Percentiles rank a stretch among this genome's conserved stretches.
These are phyloP conservation scores for Xerocomus nothofagi DNA, from an alignment of 1,284 basidiomycete genomes.

Conservation along the genomic window DNA sequence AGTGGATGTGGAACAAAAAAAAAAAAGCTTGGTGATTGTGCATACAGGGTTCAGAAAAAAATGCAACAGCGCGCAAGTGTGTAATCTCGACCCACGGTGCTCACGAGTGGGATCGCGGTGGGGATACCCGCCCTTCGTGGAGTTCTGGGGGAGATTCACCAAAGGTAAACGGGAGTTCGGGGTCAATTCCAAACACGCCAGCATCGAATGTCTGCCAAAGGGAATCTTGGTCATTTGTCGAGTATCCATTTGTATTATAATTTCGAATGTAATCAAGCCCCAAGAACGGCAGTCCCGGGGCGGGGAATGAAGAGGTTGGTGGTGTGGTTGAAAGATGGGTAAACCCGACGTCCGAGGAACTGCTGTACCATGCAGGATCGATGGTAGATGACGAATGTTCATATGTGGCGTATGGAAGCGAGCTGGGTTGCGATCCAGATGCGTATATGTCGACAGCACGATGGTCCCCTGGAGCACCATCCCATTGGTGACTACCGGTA, in stretches of 20 bases:
- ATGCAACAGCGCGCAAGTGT: slow-evolving; percentile 5
- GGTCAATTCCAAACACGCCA: slow-evolving; percentile 68
- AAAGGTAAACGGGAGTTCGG: slow-evolving; percentile 67
- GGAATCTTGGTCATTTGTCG: slow-evolving; percentile 57
- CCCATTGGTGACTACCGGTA: slow-evolving; percentile 45
- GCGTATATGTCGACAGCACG: slow-evolving; percentile 44
- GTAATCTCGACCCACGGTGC: not conserved
- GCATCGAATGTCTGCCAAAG: slow-evolving; percentile 75
- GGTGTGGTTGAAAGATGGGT: slow-evolving; percentile 54
- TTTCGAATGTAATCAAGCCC: slow-evolving; percentile 79
- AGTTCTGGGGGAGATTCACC: slow-evolving; percentile 38
- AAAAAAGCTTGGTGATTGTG: slow-evolving; percentile 5
- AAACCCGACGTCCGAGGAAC: slow-evolving; percentile 42
- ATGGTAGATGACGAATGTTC: slow-evolving; percentile 44
- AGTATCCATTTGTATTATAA: slow-evolving; percentile 50
- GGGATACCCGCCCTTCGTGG: slow-evolving; percentile 34
- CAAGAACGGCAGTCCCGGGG: slow-evolving; percentile 72
- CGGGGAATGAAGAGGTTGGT: slow-evolving; percentile 59
- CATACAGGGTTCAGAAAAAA: slow-evolving; percentile 20
- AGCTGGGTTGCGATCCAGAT: slow-evolving; percentile 39
- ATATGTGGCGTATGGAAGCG: slow-evolving; percentile 39
- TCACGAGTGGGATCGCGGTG: slow-evolving; percentile 25
- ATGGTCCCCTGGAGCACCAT: slow-evolving; percentile 38
- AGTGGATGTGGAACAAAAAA: slow-evolving; percentile 5
- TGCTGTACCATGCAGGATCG: slow-evolving; percentile 48